Conservation (phyloP, 164 flowering plant species). For the Annona squamosa region DNA sequence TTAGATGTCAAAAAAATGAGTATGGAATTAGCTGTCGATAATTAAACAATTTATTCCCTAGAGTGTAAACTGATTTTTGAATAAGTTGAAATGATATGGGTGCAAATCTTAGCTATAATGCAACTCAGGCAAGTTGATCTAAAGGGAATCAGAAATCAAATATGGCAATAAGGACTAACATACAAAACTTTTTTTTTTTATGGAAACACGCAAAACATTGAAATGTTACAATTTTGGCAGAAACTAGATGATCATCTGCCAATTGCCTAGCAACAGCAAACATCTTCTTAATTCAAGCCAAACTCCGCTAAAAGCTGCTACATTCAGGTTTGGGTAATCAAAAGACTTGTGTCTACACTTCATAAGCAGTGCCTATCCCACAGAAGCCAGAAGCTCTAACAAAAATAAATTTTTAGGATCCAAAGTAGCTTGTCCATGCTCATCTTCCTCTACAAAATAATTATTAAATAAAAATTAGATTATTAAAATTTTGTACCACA, state of each 20-base stretch:
- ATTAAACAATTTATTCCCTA: background rate
- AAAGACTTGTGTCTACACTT: background rate
- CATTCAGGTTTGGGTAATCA: background rate
- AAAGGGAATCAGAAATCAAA: background rate
- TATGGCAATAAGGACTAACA: background rate
- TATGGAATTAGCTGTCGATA: background rate
- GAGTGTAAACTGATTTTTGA: background rate
- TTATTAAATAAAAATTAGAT: too few relatives aligned
- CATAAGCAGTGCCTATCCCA: conserved; percentile 36
- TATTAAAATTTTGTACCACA: too few relatives aligned
- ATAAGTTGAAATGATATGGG: background rate
- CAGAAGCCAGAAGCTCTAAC: conserved; percentile 78
- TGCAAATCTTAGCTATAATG: background rate
- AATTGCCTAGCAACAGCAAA: background rate
- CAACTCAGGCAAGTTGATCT: background rate
- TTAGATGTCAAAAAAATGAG: conserved; percentile 6
- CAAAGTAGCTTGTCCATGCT: conserved; percentile 35
- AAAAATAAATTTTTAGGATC: conserved; percentile 79
- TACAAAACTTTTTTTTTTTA: too few relatives aligned
- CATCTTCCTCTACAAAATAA: conserved; percentile 16
- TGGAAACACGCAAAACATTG: background rate
- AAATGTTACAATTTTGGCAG: background rate
- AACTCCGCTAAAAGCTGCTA: background rate
- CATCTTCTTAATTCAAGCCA: background rate
- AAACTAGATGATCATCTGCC: background rate